Conservation (phyloP, 148 eudicot species). For the Nepenthes mirabilis region DNA sequence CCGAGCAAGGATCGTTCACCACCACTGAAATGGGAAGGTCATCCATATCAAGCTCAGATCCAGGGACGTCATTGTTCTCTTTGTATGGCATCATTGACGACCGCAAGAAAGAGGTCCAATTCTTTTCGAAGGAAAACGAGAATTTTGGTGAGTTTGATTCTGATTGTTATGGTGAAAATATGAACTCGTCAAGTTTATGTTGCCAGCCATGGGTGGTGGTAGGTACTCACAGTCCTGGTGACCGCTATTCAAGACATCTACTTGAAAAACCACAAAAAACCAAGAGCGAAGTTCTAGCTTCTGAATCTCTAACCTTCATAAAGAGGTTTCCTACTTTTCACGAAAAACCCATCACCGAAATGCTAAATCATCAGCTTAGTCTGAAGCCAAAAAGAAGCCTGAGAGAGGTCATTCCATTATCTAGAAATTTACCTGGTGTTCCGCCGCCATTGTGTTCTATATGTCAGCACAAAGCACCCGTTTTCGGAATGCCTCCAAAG, state of each 20-base stretch:
- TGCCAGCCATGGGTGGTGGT: constrained; percentile 39
- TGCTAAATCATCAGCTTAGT: constrained; percentile 16
- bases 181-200: constrained; percentile 29
- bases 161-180: constrained; percentile 43
- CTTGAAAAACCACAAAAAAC: constrained; percentile 18
- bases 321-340: constrained; percentile 13
- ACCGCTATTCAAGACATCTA: constrained; percentile 10
- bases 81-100: constrained; percentile 38
- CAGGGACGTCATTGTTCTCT: constrained; percentile 45
- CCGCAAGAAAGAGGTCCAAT: constrained; percentile 22
- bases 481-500: constrained; percentile 62
- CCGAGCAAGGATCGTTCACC: constrained; percentile 62
- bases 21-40: constrained; percentile 87
- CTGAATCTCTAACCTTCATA: constrained; percentile 16
- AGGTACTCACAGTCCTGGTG: constrained; percentile 13
- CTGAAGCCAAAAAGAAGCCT: constrained; percentile 18
- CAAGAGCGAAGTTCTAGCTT: constrained; percentile 13
- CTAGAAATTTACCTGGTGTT: constrained; percentile 35
- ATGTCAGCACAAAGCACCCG: constrained; percentile 66
- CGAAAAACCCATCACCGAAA: constrained; percentile 12
- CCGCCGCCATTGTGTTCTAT: constrained; percentile 72
- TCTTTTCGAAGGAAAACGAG: constrained; percentile 11
- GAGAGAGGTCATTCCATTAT: constrained; percentile 37
- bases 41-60: constrained; percentile 84
- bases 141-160: constrained; percentile 28